phyloP scores from a whole-genome alignment of 83 land plant species.

The Larix sibirica region DNA sequence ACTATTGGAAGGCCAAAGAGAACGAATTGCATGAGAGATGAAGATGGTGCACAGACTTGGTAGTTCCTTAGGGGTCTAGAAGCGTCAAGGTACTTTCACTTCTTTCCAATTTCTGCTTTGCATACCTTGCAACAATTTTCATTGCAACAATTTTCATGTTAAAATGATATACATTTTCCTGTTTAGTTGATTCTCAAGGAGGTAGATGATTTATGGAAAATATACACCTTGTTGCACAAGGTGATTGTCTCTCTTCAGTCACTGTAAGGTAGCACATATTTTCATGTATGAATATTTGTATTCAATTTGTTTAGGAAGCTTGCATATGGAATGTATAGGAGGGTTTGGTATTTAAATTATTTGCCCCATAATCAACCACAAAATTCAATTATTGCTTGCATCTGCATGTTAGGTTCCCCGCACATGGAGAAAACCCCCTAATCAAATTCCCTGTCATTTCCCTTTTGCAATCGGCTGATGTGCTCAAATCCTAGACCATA shows the following conservation, averaged over 20 bases:
- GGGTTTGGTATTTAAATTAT: not conserved
- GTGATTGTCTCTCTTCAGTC: constrained; percentile 68
- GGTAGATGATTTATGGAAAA: constrained; percentile 88
- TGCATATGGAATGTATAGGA: not conserved
- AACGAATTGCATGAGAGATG: constrained; percentile 24
- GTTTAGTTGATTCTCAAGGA: constrained; percentile 80
- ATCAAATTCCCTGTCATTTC: too few species aligned
- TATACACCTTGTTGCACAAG: constrained; percentile 70
- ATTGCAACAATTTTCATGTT: not conserved
- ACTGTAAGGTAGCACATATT: constrained; percentile 65
- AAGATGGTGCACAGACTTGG: constrained; percentile 41
- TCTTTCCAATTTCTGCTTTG: not conserved
- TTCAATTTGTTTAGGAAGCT: not conserved
- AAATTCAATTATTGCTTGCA: too few species aligned
- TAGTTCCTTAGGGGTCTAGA: constrained; percentile 46
- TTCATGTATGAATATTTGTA: not conserved
- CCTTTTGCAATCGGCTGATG: too few species aligned
- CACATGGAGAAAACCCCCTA: too few species aligned
- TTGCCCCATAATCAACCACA: too few species aligned
- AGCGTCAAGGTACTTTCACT: constrained; percentile 46
- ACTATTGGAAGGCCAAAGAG: not conserved
- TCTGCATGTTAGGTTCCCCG: too few species aligned
- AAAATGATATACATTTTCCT: too few species aligned
- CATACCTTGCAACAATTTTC: not conserved
- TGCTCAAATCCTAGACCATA: too few species aligned